phyloP scores from a whole-genome alignment of 495 filamentous ascomycete genomes.

The Aspergillus affinis region DNA sequence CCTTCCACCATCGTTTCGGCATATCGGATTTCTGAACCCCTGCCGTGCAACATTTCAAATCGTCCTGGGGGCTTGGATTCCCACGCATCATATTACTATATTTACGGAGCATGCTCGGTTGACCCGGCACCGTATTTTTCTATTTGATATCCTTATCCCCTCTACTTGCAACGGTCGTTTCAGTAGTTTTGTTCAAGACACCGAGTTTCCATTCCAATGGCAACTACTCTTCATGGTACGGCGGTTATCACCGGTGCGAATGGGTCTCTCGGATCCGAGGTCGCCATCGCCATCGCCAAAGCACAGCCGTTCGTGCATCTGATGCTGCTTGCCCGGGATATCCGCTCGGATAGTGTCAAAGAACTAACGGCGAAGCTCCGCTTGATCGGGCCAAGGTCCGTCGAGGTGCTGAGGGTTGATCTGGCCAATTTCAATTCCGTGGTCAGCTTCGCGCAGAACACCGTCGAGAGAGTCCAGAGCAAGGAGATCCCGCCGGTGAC shows the following conservation, averaged over 20 bases:
- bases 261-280: constrained; percentile 39
- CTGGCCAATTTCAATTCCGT: constrained; percentile 37
- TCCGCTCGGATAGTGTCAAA: constrained; percentile 31
- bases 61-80: background rate
- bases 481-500: constrained; percentile 41
- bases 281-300: constrained; percentile 41
- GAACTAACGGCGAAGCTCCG: constrained; percentile 32
- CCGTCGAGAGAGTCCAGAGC: constrained; percentile 36
- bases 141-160: background rate
- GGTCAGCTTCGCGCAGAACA: constrained; percentile 31
- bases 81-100: background rate
- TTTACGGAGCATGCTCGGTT: constrained; percentile 5
- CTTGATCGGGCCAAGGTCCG: constrained; percentile 39
- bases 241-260: constrained; percentile 46
- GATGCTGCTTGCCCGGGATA: constrained; percentile 37
- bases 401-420: constrained; percentile 37
- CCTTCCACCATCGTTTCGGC: background rate
- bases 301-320: constrained; percentile 40
- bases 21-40: background rate
- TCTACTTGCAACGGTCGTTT: background rate
- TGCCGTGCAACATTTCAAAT: background rate
- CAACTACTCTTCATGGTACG: constrained; percentile 39
- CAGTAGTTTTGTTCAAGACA: background rate
- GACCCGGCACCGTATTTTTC: background rate
- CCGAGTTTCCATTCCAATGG: constrained; percentile 23